Percentiles rank a stretch among this genome's conserved stretches.
Conservation (phyloP, 176 grass and related monocot species). For the Oryza rufipogon region DNA sequence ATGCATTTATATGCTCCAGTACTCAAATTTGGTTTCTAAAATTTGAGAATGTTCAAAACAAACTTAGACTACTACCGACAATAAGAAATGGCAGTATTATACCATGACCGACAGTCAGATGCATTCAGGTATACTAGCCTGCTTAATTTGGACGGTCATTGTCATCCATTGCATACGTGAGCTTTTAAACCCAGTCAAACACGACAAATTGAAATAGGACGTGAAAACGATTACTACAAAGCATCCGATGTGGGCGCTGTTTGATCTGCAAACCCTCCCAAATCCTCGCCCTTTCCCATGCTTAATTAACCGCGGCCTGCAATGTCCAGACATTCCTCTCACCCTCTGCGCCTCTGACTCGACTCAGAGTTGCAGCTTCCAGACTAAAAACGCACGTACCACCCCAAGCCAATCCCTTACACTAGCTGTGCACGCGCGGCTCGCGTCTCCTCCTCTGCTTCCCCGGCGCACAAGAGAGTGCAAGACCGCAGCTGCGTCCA, state of each 20-base stretch:
- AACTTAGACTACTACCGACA: neutral
- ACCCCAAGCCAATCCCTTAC: neutral
- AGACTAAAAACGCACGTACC: neutral
- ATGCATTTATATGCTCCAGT: neutral
- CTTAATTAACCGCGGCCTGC: constrained; percentile 6
- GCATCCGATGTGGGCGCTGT: constrained; percentile 31
- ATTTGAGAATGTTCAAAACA: neutral
- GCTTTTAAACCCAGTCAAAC: constrained; percentile 28
- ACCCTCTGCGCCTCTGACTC: constrained; percentile 22
- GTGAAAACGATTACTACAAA: constrained; percentile 41
- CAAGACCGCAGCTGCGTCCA: constrained; percentile 14
- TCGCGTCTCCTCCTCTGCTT: constrained; percentile 20
- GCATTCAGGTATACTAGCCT: neutral
- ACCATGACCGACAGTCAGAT: neutral
- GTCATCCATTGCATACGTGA: constrained; percentile 2
- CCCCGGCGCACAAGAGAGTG: constrained; percentile 5
- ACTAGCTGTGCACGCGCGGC: neutral
- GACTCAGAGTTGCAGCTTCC: neutral
- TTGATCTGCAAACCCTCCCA: neutral
- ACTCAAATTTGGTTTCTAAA: neutral
- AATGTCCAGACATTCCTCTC: constrained; percentile 40
- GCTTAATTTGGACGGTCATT: neutral
- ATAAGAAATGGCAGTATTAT: neutral
- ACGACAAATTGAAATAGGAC: constrained; percentile 32
- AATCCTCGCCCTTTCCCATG: neutral